Evolutionary conservation across 148 eudicot species (phyloP), one percentile per base, ranked within the genome.

Genomic region (Fagopyrum esculentum): DNA sequence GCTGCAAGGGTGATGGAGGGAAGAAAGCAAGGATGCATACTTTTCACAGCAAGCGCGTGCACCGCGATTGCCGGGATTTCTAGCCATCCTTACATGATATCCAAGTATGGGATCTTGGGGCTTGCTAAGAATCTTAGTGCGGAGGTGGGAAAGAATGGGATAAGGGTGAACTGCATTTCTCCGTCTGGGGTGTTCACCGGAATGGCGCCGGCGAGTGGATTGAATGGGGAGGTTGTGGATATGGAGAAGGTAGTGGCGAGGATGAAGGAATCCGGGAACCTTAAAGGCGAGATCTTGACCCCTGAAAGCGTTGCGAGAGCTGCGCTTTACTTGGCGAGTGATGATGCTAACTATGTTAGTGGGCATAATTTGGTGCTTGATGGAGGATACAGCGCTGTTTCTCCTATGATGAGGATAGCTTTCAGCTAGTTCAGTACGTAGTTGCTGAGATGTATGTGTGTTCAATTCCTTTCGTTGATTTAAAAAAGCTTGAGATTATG

Each of bases 1-100:
- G 91, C 89, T 4, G 85, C 91, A 5, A 79, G 86, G 40, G 86
- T 75, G 48, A 85, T 89, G 93, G 15, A 83, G 11, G 85, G 85
- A 0, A 73, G 35, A 16, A 74, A 72, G 9, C 76, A 77, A 12
- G 91, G 94, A 8, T 80, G 86, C 82, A 89, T 87, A 7, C 13
- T 87, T 45, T 87, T 83, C 71, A 85, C 87, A 0, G 77, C 86
- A 4, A 87, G 90, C 68, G 81, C 70, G 2, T 78, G 80, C 16
- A 74, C 87, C 0, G 5, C 78, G 9, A 79, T 84, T 8, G 86
- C 77, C 0, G 93, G 86, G 50, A 74, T 82, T 0, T 72, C 80
- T 0, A 45, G 83, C 0, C 85, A 81, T 52, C 75, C 87, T 0
- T 89, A 89, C 40, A 45, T 77, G 0, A 69, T 80, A 35, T 82